phyloP scores from a whole-genome alignment of 2,329 filamentous ascomycete species.

The Balansia obtecta region DNA sequence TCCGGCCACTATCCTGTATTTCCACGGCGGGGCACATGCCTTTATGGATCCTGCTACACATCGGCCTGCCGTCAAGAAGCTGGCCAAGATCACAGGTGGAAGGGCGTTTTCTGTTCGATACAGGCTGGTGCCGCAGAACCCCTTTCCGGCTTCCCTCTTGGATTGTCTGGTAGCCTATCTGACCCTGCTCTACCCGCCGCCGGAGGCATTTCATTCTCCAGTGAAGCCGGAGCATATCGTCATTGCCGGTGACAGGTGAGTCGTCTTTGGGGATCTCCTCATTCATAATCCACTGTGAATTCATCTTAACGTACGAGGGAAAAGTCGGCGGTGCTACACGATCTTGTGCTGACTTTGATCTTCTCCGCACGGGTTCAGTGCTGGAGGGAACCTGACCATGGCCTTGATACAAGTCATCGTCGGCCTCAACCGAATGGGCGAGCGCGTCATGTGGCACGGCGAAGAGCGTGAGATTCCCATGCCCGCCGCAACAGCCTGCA shows the following conservation, averaged over 20 bases:
- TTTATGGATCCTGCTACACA: conserved; percentile 60
- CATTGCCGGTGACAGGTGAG: conserved; percentile 55
- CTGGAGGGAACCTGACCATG: conserved; percentile 59
- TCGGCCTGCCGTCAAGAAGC: conserved; percentile 41
- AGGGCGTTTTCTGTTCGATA: conserved; percentile 63
- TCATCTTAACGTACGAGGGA: not conserved
- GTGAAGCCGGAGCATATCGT: conserved; percentile 55
- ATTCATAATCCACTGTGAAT: not conserved
- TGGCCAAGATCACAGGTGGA: conserved; percentile 56
- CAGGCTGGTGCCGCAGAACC: conserved; percentile 59
- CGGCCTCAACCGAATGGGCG: conserved; percentile 38
- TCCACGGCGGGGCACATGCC: conserved; percentile 67
- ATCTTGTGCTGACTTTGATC: not conserved
- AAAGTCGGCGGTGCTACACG: not conserved
- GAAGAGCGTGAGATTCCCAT: conserved; percentile 45
- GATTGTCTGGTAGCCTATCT: conserved; percentile 65
- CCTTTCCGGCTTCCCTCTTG: conserved; percentile 62
- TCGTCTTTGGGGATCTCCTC: not conserved
- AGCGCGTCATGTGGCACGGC: conserved; percentile 48
- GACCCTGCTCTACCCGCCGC: conserved; percentile 57
- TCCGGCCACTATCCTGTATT: conserved; percentile 55
- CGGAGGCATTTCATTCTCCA: conserved; percentile 52
- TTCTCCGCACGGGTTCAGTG: conserved; percentile 27
- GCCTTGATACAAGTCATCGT: conserved; percentile 57
- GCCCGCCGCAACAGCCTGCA: conserved; percentile 50